A percentile compares a stretch with the other conserved stretches of the same genome.
These are phyloP conservation scores for carrot (Daucus carota) DNA, from an alignment of 129 eudicot species.

Conservation along the genomic window DNA sequence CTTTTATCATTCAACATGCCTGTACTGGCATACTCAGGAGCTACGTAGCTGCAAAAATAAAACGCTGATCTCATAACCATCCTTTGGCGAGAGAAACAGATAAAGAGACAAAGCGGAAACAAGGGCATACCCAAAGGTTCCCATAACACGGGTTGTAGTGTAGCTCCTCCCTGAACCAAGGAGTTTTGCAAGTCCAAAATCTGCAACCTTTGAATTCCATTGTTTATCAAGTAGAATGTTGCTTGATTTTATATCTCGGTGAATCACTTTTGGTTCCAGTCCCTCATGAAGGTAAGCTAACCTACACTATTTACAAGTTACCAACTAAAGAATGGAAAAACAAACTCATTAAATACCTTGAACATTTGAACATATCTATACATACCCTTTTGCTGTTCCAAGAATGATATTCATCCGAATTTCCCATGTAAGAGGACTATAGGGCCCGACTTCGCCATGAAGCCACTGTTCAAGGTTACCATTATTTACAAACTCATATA, in stretches of 20 bases:
- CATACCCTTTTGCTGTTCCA: conserved; percentile 68
- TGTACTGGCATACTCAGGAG: conserved; percentile 69
- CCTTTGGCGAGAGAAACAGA: background rate
- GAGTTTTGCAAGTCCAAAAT: conserved; percentile 72
- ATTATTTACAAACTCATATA: conserved; percentile 62
- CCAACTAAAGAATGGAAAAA: background rate
- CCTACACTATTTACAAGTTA: conserved; percentile 24
- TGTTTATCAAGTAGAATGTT: conserved; percentile 58
- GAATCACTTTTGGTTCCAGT: conserved; percentile 70
- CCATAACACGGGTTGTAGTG: conserved; percentile 67
- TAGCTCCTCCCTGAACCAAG: conserved; percentile 59
- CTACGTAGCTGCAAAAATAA: conserved; percentile 41
- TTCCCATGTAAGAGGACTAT: conserved; percentile 66
- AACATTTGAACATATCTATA: background rate
- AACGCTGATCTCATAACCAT: conserved; percentile 2
- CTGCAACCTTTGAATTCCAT: conserved; percentile 67
- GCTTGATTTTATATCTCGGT: conserved; percentile 65
- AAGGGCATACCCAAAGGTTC: conserved; percentile 50
- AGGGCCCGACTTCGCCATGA: conserved; percentile 65
- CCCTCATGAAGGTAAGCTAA: conserved; percentile 65
- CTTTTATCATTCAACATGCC: conserved; percentile 68
- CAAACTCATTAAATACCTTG: background rate
- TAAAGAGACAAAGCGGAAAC: background rate
- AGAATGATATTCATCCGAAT: conserved; percentile 57
- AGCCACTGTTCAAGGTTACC: conserved; percentile 74